Conservation (phyloP, 1,284 basidiomycete species). For the Polyporus tsugae region DNA sequence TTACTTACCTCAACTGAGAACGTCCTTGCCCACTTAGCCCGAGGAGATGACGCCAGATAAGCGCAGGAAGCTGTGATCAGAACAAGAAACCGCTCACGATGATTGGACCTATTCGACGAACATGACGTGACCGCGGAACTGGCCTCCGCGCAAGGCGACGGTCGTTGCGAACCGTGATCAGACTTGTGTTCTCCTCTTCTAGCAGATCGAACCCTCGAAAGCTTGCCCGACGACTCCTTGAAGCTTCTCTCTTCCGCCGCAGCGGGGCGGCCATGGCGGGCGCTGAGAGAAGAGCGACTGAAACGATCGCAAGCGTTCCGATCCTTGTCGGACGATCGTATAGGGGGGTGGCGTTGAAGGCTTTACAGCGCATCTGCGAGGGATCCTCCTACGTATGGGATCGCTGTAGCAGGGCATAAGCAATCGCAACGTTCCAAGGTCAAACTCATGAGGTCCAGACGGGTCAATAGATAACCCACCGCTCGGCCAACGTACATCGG, state of each 20-base stretch:
- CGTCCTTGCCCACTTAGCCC: not conserved
- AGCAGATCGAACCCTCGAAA: not conserved
- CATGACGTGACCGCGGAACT: not conserved
- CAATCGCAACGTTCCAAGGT: not conserved
- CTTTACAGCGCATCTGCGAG: not conserved
- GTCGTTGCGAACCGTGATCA: not conserved
- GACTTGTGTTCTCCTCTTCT: not conserved
- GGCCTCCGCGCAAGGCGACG: not conserved
- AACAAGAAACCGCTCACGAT: not conserved
- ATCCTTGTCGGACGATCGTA: not conserved
- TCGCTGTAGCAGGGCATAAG: not conserved
- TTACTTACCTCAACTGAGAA: not conserved
- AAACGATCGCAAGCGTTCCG: not conserved
- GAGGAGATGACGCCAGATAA: conserved; percentile 1
- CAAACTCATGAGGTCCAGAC: not conserved
- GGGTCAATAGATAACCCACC: conserved; percentile 2
- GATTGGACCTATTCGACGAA: not conserved
- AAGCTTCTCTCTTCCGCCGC: not conserved
- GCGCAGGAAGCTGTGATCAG: not conserved
- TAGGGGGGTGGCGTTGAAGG: not conserved
- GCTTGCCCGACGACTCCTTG: not conserved
- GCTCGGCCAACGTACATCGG: not conserved
- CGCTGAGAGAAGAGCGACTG: not conserved
- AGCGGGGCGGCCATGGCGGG: not conserved
- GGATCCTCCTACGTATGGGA: not conserved